These are phyloP conservation scores for Vaccinium corymbosum DNA, from an alignment of 148 eudicot species.

Conservation along the genomic window DNA sequence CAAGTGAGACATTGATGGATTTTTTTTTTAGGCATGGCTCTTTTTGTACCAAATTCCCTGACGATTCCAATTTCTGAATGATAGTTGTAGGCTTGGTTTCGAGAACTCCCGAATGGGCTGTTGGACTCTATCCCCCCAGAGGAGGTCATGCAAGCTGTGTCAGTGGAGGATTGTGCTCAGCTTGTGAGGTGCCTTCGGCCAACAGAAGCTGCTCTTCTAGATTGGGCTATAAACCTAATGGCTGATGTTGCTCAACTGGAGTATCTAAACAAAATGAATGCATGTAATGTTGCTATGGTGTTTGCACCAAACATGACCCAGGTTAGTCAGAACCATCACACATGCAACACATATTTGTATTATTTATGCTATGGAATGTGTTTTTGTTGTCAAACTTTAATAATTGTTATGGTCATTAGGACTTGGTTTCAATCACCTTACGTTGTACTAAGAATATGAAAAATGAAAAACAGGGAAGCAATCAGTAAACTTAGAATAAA, in stretches of 20 bases:
- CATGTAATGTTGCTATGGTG: constrained; percentile 87
- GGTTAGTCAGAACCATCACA: constrained; percentile 38
- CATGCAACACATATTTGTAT: background rate
- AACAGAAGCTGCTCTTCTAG: constrained; percentile 76
- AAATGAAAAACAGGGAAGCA: background rate
- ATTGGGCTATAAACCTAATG: constrained; percentile 93
- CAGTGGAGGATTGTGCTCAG: constrained; percentile 70
- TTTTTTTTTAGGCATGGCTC: background rate
- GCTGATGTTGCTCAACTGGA: constrained; percentile 87
- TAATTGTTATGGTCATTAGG: background rate
- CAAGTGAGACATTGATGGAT: background rate
- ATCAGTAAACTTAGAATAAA: background rate
- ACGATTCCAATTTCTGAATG: background rate
- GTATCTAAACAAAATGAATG: constrained; percentile 78
- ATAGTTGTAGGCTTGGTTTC: constrained; percentile 77
- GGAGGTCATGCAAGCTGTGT: constrained; percentile 73
- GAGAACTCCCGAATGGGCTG: constrained; percentile 85
- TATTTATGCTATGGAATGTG: background rate
- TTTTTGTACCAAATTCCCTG: background rate
- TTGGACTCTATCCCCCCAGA: constrained; percentile 74
- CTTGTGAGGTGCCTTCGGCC: constrained; percentile 72
- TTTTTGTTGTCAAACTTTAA: background rate
- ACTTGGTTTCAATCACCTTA: background rate
- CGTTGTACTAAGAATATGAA: background rate
- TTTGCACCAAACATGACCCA: constrained; percentile 99